Conservation (phyloP, 2,329 filamentous ascomycete genomes). For the Fusarium foetens region DNA sequence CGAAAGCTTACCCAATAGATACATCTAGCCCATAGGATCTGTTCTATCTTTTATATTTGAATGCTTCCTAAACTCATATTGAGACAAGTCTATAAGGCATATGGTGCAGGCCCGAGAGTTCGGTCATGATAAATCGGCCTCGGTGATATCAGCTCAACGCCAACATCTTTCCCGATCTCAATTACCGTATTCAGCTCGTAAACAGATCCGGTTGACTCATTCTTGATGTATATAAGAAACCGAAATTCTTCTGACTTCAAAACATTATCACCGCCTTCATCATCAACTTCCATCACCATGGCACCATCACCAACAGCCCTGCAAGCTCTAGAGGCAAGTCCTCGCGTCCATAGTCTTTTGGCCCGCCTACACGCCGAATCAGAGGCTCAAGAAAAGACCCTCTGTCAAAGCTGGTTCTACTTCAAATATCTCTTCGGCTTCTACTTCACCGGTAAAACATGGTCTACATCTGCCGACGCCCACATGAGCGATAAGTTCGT, state of each 20-base stretch:
- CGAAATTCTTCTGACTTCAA: background rate
- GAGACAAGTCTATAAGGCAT: background rate
- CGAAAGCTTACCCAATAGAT: background rate
- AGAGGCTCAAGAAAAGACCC: constrained; percentile 39
- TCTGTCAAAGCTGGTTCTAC: constrained; percentile 45
- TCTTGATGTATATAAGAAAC: constrained; percentile 1
- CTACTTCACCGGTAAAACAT: constrained; percentile 42
- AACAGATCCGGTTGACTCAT: background rate
- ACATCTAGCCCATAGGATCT: background rate
- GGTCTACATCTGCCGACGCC: constrained; percentile 44
- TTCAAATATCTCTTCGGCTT: constrained; percentile 34
- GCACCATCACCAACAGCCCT: constrained; percentile 31
- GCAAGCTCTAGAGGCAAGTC: constrained; percentile 39
- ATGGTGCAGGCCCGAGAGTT: background rate
- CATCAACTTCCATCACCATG: constrained; percentile 10
- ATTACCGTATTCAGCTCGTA: background rate
- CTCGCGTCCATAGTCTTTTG: constrained; percentile 43
- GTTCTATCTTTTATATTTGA: background rate
- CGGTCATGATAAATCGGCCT: constrained; percentile 25
- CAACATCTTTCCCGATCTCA: background rate
- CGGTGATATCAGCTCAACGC: constrained; percentile 25
- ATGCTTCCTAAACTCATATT: background rate
- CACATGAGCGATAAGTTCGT: constrained; percentile 68
- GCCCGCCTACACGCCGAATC: constrained; percentile 44
- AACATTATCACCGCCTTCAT: background rate